These are phyloP conservation scores for Diaporthe sp. DNA, from an alignment of 2,329 filamentous ascomycete genomes.

Conservation along the genomic window DNA sequence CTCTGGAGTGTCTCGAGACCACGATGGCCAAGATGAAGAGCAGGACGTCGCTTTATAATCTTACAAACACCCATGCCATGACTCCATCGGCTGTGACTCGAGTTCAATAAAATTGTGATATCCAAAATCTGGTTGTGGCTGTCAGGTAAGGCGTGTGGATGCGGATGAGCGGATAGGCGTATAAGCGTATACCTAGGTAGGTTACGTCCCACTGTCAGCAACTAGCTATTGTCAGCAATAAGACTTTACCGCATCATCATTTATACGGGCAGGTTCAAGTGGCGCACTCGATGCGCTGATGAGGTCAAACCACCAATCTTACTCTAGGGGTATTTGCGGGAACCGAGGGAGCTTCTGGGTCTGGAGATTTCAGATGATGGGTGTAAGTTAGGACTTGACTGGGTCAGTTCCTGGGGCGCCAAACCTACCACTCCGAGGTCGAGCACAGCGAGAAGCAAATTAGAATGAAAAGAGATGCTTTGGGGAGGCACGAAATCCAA, in stretches of 20 bases:
- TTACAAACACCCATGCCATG: background rate
- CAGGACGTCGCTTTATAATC: conserved; percentile 3
- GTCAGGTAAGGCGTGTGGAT: background rate
- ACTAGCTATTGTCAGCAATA: conserved; percentile 4
- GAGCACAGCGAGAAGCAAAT: too few species aligned
- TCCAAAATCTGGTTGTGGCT: conserved; percentile 6
- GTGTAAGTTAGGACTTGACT: too few species aligned
- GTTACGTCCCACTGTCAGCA: background rate
- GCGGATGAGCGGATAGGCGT: conserved; percentile 1
- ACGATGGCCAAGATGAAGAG: conserved; percentile 5
- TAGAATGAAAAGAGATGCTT: too few species aligned
- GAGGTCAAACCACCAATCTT: background rate
- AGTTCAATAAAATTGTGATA: background rate
- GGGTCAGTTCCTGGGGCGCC: too few species aligned
- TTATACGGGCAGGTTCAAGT: background rate
- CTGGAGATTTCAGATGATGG: too few species aligned
- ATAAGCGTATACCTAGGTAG: conserved; percentile 1
- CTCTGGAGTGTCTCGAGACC: conserved; percentile 2
- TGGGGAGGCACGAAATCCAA: too few species aligned
- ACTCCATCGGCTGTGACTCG: background rate
- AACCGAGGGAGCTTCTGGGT: background rate
- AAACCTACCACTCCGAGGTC: too few species aligned
- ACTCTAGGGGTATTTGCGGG: background rate
- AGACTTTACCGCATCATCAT: background rate
- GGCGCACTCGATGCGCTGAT: conserved; percentile 5